A percentile compares a stretch with the other conserved stretches of the same genome.
These are phyloP conservation scores for Hypoxylon lienhwacheense DNA, from an alignment of 495 filamentous ascomycete genomes.

Conservation along the genomic window DNA sequence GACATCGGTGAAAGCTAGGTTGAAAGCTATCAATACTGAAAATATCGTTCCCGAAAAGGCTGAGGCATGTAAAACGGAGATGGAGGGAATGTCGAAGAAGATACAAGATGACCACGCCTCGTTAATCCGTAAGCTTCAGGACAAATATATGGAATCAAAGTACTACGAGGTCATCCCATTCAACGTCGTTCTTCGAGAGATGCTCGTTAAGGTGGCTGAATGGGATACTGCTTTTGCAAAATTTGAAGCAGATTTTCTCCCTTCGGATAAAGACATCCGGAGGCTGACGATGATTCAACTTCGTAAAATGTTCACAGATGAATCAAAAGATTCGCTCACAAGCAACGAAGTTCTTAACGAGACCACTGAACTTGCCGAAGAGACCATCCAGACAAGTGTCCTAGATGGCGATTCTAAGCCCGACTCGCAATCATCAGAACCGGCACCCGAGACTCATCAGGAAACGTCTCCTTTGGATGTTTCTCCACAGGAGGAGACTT, in stretches of 20 bases:
- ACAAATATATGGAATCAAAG: conserved; percentile 86
- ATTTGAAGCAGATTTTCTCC: conserved; percentile 92
- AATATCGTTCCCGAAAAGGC: conserved; percentile 84
- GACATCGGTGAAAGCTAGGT: conserved; percentile 74
- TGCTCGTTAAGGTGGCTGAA: conserved; percentile 88
- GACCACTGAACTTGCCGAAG: conserved; percentile 44
- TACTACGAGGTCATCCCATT: conserved; percentile 96
- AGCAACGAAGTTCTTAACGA: conserved; percentile 59
- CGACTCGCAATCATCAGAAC: conserved; percentile 31
- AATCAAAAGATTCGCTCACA: conserved; percentile 68
- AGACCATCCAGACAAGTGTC: conserved; percentile 42
- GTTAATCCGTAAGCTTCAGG: conserved; percentile 75
- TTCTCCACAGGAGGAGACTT: conserved; percentile 30
- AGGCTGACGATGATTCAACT: conserved; percentile 88
- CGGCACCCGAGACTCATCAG: conserved; percentile 11
- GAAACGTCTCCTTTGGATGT: conserved; percentile 20
- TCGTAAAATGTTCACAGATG: conserved; percentile 92
- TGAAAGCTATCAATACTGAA: conserved; percentile 86
- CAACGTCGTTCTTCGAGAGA: conserved; percentile 80
- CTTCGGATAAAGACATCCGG: conserved; percentile 95
- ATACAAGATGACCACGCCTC: conserved; percentile 77
- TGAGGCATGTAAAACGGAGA: conserved; percentile 76
- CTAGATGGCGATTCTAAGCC: conserved; percentile 33
- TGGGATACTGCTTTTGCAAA: conserved; percentile 90
- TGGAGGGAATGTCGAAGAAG: conserved; percentile 71